Conservation (phyloP, 2,329 filamentous ascomycete species). For the Ophiostoma australiae region DNA sequence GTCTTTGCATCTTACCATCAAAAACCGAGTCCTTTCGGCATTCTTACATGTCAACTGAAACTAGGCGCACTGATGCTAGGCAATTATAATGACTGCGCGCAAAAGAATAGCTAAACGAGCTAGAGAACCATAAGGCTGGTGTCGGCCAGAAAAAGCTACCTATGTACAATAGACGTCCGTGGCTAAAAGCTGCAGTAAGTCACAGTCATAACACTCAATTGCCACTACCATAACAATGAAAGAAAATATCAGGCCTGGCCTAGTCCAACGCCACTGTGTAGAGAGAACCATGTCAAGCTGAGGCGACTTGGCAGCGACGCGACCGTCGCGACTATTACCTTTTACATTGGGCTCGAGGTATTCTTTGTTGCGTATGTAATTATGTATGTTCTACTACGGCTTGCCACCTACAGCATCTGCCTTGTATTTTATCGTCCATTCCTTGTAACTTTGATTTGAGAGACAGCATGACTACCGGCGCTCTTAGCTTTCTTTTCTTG, state of each 20-base stretch:
- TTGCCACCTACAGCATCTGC: not conserved
- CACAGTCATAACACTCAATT: not conserved
- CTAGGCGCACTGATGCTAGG: not conserved
- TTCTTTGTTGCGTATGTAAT: not conserved
- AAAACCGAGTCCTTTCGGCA: not conserved
- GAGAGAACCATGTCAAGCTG: conserved; percentile 13
- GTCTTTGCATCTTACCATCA: not conserved
- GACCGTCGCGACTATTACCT: not conserved
- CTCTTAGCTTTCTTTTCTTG: not conserved
- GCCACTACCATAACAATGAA: not conserved
- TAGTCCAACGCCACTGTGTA: not conserved
- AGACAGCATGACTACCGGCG: not conserved
- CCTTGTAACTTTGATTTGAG: not conserved
- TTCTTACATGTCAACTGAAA: not conserved
- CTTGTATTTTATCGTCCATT: not conserved
- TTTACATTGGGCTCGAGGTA: not conserved
- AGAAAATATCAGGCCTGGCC: not conserved
- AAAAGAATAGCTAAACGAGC: not conserved
- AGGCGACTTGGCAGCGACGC: not conserved
- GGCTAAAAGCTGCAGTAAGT: no score
- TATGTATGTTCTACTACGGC: not conserved
- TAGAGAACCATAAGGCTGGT: not conserved
- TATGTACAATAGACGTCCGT: not conserved
- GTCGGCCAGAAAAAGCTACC: not conserved
- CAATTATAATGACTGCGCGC: not conserved